These are phyloP conservation scores for Aspergillus texensis DNA, from an alignment of 2,329 filamentous ascomycete species.

Conservation along the genomic window DNA sequence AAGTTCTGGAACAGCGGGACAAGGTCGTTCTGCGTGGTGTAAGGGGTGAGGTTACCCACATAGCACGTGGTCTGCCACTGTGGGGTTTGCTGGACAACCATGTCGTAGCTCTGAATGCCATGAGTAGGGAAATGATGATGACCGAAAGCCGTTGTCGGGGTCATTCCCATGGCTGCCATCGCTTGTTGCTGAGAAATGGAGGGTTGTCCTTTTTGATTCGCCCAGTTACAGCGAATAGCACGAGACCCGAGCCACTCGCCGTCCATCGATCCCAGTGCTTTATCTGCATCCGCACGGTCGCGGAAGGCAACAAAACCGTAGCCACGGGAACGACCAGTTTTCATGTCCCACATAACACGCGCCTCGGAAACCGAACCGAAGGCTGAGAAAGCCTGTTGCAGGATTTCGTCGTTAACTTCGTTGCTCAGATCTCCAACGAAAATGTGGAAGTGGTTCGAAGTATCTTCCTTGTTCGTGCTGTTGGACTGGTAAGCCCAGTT, in stretches of 20 bases:
- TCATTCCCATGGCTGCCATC: constrained; percentile 97
- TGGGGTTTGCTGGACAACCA: constrained; percentile 92
- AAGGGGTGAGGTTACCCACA: constrained; percentile 95
- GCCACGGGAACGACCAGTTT: constrained; percentile 94
- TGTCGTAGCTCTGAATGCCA: constrained; percentile 95
- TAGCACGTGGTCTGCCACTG: constrained; percentile 99
- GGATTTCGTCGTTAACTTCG: constrained; percentile 95
- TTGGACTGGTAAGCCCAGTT: constrained; percentile 99
- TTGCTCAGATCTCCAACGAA: constrained; percentile 98
- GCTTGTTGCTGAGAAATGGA: constrained; percentile 97
- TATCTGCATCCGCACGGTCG: constrained; percentile 90
- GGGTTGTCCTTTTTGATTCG: constrained; percentile 99
- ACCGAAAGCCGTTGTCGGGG: constrained; percentile 91
- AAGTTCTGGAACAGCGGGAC: constrained; percentile 99
- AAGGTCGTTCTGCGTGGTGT: constrained; percentile 94
- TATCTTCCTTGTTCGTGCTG: constrained; percentile 91
- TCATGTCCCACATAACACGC: constrained; percentile 99
- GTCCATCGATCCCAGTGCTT: constrained; percentile 96
- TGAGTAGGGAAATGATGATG: constrained; percentile 98
- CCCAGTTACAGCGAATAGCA: constrained; percentile 99
- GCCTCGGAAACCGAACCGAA: constrained; percentile 97
- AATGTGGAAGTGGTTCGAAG: constrained; percentile 97
- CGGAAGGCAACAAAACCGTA: constrained; percentile 98
- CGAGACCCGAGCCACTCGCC: constrained; percentile 98
- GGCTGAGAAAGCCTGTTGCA: constrained; percentile 90